Conservation (phyloP, 805 yeast species). For the Candida multigemmis region DNA sequence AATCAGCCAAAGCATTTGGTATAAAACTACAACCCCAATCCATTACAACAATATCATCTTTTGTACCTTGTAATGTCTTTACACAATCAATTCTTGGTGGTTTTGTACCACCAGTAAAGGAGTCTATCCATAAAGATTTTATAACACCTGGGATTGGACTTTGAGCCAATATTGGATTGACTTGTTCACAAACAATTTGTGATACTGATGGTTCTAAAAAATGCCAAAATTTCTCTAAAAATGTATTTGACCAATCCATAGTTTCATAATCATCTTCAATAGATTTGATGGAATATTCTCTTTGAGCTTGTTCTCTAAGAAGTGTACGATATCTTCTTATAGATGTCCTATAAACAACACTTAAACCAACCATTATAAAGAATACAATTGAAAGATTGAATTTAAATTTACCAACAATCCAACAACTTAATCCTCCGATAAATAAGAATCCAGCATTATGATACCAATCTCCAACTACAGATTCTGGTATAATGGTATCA, state of each 20-base stretch:
- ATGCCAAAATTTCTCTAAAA: slow-evolving; percentile 87
- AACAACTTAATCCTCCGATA: slow-evolving; percentile 62
- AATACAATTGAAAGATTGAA: slow-evolving; percentile 78
- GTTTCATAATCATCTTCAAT: slow-evolving; percentile 88
- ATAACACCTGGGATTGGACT: slow-evolving; percentile 77
- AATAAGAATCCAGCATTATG: slow-evolving; percentile 74
- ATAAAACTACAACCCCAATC: slow-evolving; percentile 92
- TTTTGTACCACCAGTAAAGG: slow-evolving; percentile 88
- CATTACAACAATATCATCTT: slow-evolving; percentile 90
- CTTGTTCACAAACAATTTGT: slow-evolving; percentile 78
- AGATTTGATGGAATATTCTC: slow-evolving; percentile 72
- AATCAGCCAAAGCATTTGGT: slow-evolving; percentile 83
- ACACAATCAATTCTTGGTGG: slow-evolving; percentile 91
- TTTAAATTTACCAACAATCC: slow-evolving; percentile 68
- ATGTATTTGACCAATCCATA: slow-evolving; percentile 90
- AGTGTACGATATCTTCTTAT: slow-evolving; percentile 68
- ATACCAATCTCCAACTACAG: slow-evolving; percentile 90
- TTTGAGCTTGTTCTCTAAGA: slow-evolving; percentile 73
- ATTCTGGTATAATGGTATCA: slow-evolving; percentile 69
- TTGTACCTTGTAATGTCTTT: slow-evolving; percentile 84
- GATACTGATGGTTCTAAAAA: slow-evolving; percentile 84
- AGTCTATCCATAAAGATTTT: slow-evolving; percentile 75
- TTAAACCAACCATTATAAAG: slow-evolving; percentile 51
- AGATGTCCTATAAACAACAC: slow-evolving; percentile 74
- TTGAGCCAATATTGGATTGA: slow-evolving; percentile 72